Evolutionary conservation across 139 green algal species (phyloP).

Genomic region (Gonium pectorale): DNA sequence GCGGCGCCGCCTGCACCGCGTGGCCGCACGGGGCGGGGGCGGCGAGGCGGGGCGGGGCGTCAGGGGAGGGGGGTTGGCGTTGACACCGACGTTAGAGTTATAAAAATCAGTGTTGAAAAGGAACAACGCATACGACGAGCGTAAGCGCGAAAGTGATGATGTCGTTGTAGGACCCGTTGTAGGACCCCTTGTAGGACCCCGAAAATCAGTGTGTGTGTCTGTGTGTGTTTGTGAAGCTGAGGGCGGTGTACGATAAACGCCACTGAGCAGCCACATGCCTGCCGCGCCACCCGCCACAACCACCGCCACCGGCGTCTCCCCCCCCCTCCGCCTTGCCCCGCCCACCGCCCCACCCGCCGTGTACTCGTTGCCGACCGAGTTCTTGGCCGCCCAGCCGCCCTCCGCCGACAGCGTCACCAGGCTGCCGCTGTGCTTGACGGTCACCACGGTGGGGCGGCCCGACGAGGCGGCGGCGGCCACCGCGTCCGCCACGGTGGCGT

Average conservation of each 20-base stretch:
- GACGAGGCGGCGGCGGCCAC: slow-evolving; percentile 10
- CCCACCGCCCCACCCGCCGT: slow-evolving; percentile 51
- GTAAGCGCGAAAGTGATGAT: no score
- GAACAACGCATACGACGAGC: no score
- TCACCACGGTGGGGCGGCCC: slow-evolving; percentile 63
- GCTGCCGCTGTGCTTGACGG: slow-evolving; percentile 72
- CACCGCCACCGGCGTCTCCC: no score
- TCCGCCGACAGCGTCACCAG: slow-evolving; percentile 62
- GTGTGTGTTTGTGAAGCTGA: no score
- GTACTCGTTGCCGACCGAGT: slow-evolving; percentile 70
- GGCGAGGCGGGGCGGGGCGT: not conserved
- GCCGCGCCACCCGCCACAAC: no score
- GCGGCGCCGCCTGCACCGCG: slow-evolving; percentile 62
- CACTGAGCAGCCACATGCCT: no score
- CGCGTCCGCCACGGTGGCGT: slow-evolving; percentile 12
- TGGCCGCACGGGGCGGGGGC: no score
- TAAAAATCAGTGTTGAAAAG: no score
- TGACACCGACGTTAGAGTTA: not conserved
- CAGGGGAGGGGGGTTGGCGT: not conserved
- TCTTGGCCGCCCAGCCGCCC: slow-evolving; percentile 69
- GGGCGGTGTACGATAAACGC: no score
- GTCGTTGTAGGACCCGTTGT: no score
- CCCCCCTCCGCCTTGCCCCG: not conserved
- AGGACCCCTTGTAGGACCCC: no score
- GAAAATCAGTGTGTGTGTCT: no score